These are phyloP conservation scores for Rehmannia glutinosa DNA, from an alignment of 257 asterid genomes.

Conservation along the genomic window DNA sequence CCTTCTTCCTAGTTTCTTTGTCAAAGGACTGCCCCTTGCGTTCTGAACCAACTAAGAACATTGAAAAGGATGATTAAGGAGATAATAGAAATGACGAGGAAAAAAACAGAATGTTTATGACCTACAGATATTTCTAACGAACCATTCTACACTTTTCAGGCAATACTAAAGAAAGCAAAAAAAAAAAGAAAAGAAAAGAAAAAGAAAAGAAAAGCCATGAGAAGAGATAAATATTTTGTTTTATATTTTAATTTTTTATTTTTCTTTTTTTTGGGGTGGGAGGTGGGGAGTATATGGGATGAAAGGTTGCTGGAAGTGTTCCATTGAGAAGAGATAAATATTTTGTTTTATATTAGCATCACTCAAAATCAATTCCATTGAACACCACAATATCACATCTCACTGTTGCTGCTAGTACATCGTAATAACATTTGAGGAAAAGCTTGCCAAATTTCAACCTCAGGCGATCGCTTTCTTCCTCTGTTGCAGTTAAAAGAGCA, in stretches of 20 bases:
- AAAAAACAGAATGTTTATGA: background rate
- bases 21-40: slow-evolving; percentile 33
- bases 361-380: background rate
- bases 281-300: background rate
- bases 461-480: background rate
- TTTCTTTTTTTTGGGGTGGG: too few species aligned
- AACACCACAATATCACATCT: background rate
- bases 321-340: too few species aligned
- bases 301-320: background rate
- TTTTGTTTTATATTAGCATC: too few species aligned
- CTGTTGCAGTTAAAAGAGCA: background rate
- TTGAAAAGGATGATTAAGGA: slow-evolving; percentile 2
- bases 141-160: background rate
- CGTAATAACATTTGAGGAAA: background rate
- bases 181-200: background rate
- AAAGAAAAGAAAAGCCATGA: too few species aligned
- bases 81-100: background rate
- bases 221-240: background rate
- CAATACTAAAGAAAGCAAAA: background rate
- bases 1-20: slow-evolving; percentile 23
- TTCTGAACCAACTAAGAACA: slow-evolving; percentile 26
- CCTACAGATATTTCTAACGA: background rate
- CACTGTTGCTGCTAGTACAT: background rate
- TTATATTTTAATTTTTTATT: too few species aligned
- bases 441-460: background rate